phyloP scores from a whole-genome alignment of 495 filamentous ascomycete species.

The Pseudomonodictys pantanalensis region DNA sequence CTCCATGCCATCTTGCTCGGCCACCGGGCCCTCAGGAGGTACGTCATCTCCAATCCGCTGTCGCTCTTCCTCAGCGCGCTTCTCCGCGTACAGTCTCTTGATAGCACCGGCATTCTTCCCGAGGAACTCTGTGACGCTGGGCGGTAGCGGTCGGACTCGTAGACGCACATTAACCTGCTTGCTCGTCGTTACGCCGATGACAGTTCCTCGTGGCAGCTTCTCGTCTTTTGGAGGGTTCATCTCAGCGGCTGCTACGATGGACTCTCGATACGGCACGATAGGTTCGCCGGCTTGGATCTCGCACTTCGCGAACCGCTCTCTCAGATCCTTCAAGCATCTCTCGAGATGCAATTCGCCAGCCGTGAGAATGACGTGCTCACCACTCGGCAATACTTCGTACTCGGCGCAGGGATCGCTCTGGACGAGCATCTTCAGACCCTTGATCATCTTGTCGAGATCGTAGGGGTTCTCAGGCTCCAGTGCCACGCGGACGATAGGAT shows the following conservation, averaged over 20 bases:
- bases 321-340: slow-evolving; percentile 87
- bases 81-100: slow-evolving; percentile 73
- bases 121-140: slow-evolving; percentile 78
- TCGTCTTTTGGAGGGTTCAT: slow-evolving; percentile 87
- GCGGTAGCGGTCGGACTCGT: slow-evolving; percentile 75
- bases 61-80: slow-evolving; percentile 47
- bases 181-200: slow-evolving; percentile 70
- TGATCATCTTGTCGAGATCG: slow-evolving; percentile 91
- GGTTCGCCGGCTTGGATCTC: slow-evolving; percentile 92
- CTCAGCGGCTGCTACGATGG: slow-evolving; percentile 78
- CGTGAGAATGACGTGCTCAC: slow-evolving; percentile 92
- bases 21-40: slow-evolving; percentile 4
- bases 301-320: slow-evolving; percentile 88
- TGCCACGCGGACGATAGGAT: slow-evolving; percentile 92
- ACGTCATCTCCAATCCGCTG: slow-evolving; percentile 28
- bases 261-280: slow-evolving; percentile 94
- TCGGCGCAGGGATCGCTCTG: slow-evolving; percentile 94
- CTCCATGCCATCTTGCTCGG: slow-evolving; percentile 36
- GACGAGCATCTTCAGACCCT: slow-evolving; percentile 79
- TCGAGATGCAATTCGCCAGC: slow-evolving; percentile 95
- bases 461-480: slow-evolving; percentile 84
- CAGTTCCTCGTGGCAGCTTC: slow-evolving; percentile 80
- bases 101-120: slow-evolving; percentile 73
- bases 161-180: slow-evolving; percentile 80
- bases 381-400: slow-evolving; percentile 88